Conservation (phyloP, 1,284 basidiomycete species). For the Anthracocystis walkeri region DNA sequence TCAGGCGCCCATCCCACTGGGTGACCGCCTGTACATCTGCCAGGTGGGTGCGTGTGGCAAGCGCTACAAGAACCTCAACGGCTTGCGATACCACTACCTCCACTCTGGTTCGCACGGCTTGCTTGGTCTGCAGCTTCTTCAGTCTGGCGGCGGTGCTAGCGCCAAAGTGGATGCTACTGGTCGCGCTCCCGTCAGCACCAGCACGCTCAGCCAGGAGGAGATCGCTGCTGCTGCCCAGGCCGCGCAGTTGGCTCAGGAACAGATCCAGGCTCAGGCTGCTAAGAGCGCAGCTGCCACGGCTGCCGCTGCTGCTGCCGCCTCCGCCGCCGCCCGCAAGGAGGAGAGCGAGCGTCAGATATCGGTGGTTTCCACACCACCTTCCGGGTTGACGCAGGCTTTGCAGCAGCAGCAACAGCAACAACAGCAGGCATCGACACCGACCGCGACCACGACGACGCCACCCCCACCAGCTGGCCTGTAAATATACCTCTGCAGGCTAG, state of each 20-base stretch:
- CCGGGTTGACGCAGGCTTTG: constrained; percentile 41
- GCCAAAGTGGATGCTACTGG: constrained; percentile 67
- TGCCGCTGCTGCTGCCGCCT: constrained; percentile 44
- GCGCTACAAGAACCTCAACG: constrained; percentile 85
- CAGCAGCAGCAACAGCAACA: constrained; percentile 26
- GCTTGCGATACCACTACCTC: constrained; percentile 87
- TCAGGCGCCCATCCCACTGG: constrained; percentile 34
- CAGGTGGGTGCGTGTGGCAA: constrained; percentile 77
- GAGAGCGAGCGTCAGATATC: constrained; percentile 29
- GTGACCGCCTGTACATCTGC: constrained; percentile 63
- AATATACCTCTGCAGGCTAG: constrained; percentile 5
- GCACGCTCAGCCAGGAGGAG: constrained; percentile 63
- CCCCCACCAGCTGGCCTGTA: constrained; percentile 31
- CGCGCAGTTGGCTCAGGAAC: constrained; percentile 61
- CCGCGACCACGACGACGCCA: not conserved
- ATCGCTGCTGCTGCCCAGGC: constrained; percentile 66
- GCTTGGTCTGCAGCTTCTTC: constrained; percentile 68
- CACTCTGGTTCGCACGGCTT: constrained; percentile 88
- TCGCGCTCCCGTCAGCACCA: constrained; percentile 64
- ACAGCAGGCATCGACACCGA: constrained; percentile 7
- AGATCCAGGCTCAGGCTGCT: constrained; percentile 56
- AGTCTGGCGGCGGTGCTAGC: constrained; percentile 64
- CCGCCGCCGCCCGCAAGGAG: constrained; percentile 48
- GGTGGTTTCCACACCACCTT: constrained; percentile 30
- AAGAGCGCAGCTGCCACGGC: constrained; percentile 54